phyloP scores from a whole-genome alignment of 805 yeast species.

The Millerozyma miso region DNA sequence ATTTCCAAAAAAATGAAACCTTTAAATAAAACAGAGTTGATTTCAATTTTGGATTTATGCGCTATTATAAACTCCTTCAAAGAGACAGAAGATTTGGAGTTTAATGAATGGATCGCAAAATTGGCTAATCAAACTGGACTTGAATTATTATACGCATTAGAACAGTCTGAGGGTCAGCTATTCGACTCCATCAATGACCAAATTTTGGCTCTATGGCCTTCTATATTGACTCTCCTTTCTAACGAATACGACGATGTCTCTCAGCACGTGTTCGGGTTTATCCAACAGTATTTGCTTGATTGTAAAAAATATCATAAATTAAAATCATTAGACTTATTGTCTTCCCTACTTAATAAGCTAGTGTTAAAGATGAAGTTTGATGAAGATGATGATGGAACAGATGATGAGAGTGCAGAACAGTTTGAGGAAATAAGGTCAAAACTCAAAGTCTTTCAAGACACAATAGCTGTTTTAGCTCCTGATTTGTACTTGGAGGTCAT shows the following conservation, averaged over 20 bases:
- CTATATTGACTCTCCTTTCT: slow-evolving; percentile 62
- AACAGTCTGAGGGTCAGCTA: slow-evolving; percentile 31
- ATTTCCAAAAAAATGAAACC: slow-evolving; percentile 78
- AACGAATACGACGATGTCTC: slow-evolving; percentile 90
- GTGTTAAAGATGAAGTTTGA: slow-evolving; percentile 79
- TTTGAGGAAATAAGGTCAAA: slow-evolving; percentile 75
- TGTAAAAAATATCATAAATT: slow-evolving; percentile 52
- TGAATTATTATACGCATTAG: slow-evolving; percentile 70
- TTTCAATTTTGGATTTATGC: slow-evolving; percentile 65
- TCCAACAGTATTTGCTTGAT: slow-evolving; percentile 67
- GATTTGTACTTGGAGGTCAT: slow-evolving; percentile 58
- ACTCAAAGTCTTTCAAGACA: slow-evolving; percentile 78
- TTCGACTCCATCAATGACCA: slow-evolving; percentile 39
- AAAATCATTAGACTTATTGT: slow-evolving; percentile 46
- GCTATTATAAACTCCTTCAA: slow-evolving; percentile 37
- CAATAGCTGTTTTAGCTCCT: slow-evolving; percentile 56
- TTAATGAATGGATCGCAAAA: slow-evolving; percentile 72
- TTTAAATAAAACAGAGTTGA: slow-evolving; percentile 60
- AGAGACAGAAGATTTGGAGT: slow-evolving; percentile 50
- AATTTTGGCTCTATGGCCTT: slow-evolving; percentile 65
- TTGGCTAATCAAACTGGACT: slow-evolving; percentile 68
- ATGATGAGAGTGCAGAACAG: slow-evolving; percentile 70
- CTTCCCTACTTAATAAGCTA: slow-evolving; percentile 62
- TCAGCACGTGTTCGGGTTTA: slow-evolving; percentile 74
- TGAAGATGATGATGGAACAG: slow-evolving; percentile 62